Evolutionary conservation across 2,329 filamentous ascomycete genomes (phyloP).

Genomic region (Parastagonospora avenae): DNA sequence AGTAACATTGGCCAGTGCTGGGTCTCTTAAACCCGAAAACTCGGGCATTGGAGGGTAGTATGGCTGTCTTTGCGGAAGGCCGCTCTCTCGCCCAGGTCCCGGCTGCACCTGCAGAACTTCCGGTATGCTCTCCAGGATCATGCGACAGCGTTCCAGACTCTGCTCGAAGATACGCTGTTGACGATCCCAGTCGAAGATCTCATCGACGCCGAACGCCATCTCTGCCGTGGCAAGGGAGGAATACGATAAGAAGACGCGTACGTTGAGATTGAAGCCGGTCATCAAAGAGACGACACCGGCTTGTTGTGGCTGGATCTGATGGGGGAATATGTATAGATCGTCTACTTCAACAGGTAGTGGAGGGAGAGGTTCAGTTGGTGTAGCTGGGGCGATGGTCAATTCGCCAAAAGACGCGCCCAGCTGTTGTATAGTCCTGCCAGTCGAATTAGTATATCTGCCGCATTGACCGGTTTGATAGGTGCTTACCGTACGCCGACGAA

Average conservation of each 20-base stretch:
- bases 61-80: constrained; percentile 35
- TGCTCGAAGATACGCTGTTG: constrained; percentile 75
- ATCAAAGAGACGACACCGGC: constrained; percentile 70
- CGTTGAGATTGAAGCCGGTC: constrained; percentile 79
- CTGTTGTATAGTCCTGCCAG: constrained; percentile 72
- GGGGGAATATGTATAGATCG: constrained; percentile 76
- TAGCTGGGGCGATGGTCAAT: constrained; percentile 76
- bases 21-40: constrained; percentile 37
- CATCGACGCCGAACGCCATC: constrained; percentile 78
- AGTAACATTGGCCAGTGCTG: constrained; percentile 26
- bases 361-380: constrained; percentile 75
- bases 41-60: constrained; percentile 47
- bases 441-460: constrained; percentile 51
- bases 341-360: constrained; percentile 82
- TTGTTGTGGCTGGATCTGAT: constrained; percentile 73
- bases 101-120: constrained; percentile 67
- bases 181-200: constrained; percentile 75
- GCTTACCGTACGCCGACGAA: constrained; percentile 71
- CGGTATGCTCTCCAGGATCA: constrained; percentile 70
- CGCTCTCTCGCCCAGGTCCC: constrained; percentile 44
- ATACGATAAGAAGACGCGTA: constrained; percentile 80
- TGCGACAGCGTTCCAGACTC: constrained; percentile 72
- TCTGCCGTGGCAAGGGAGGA: constrained; percentile 79
- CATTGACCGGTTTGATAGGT: constrained; percentile 69
- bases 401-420: constrained; percentile 74